A percentile compares a stretch with the other conserved stretches of the same genome.
These are phyloP conservation scores for Stagonosporopsis vannaccii DNA, from an alignment of 2,329 filamentous ascomycete species.

Conservation along the genomic window DNA sequence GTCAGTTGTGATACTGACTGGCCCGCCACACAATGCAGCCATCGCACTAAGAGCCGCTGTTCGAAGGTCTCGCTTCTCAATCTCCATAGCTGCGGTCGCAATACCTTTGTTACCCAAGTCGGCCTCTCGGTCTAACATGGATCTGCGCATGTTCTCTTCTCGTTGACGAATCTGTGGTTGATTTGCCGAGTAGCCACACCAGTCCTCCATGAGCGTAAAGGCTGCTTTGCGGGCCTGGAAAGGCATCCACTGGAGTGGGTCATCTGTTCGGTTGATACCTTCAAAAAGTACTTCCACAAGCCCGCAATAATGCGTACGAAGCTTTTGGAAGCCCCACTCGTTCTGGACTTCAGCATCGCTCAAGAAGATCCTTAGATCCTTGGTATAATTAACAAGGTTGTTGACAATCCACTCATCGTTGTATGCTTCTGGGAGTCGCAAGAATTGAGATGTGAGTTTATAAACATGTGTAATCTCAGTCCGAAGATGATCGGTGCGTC, in stretches of 20 bases:
- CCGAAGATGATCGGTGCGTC: slow-evolving; percentile 83
- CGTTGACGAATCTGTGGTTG: slow-evolving; percentile 80
- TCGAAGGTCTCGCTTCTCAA: slow-evolving; percentile 91
- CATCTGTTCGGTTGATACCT: slow-evolving; percentile 82
- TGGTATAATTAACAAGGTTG: slow-evolving; percentile 88
- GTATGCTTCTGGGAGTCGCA: slow-evolving; percentile 79
- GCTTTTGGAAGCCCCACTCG: slow-evolving; percentile 91
- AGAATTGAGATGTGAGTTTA: slow-evolving; percentile 88
- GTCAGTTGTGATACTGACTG: slow-evolving; percentile 86
- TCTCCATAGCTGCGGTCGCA: slow-evolving; percentile 89
- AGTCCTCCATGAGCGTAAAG: slow-evolving; percentile 97
- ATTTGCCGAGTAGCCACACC: slow-evolving; percentile 97
- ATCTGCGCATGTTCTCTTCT: slow-evolving; percentile 87
- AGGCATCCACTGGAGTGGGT: slow-evolving; percentile 93
- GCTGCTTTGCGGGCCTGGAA: slow-evolving; percentile 96
- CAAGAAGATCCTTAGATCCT: slow-evolving; percentile 90
- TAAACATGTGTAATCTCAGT: slow-evolving; percentile 98
- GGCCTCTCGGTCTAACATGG: slow-evolving; percentile 78
- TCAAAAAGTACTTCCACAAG: slow-evolving; percentile 93
- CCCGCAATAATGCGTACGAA: slow-evolving; percentile 92
- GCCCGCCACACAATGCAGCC: slow-evolving; percentile 85
- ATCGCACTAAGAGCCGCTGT: slow-evolving; percentile 93
- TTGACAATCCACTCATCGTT: slow-evolving; percentile 89
- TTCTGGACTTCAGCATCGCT: slow-evolving; percentile 95
- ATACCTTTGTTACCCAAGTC: slow-evolving; percentile 77